Base-by-base conservation (phyloP, 306 rosid genomes). In the Glycine soja region DNA sequence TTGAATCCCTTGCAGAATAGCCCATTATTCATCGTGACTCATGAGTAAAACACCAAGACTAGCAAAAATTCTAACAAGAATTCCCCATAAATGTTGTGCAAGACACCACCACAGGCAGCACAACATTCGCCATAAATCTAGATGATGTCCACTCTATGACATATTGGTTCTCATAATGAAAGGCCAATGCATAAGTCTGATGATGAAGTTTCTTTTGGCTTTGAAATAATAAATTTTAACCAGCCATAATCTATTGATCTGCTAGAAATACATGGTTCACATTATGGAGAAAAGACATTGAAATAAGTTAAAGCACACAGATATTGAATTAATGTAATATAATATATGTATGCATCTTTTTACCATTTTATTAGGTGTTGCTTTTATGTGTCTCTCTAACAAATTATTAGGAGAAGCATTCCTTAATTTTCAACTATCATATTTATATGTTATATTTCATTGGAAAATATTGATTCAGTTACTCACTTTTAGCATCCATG, bases 131-230 rank as follows among this genome's bases (percentile, higher is more conserved):
- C 47, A 50, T 8, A 48, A 52, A 77, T 71, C 71, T 67, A 48
- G 61, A 61, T 63, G 69, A 42, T 82, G 57, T 72, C 18, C 53
- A 42, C 52, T 81, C 47, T 48, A 16, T 40, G 75, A 70, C 70
- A 88, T 93, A 88, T 93, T n/a, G 86, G 83, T 16, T 74, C 89
- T 34, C 48, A 79, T 52, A 85, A 84, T 15, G 90, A 82, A 54
- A 83, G 82, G 74, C 58, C 83, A n/a, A 30, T 50, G 12, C 76
- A 70, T 10, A 91, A 88, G 72, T 82, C 76, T 3, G 87, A 85
- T 42, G 86, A 86, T 11, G 89, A 89, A 81, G 79, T 69, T 87
- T 86, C 58, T 56, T 61, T 61, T 78, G 70, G 78, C 79, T 80
- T 78, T 0, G 87, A 78, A 73, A 61, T 72, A n/a, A n/a, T n/a